Conservation (phyloP, 139 green algal genomes). For the Chloropicon primus region DNA sequence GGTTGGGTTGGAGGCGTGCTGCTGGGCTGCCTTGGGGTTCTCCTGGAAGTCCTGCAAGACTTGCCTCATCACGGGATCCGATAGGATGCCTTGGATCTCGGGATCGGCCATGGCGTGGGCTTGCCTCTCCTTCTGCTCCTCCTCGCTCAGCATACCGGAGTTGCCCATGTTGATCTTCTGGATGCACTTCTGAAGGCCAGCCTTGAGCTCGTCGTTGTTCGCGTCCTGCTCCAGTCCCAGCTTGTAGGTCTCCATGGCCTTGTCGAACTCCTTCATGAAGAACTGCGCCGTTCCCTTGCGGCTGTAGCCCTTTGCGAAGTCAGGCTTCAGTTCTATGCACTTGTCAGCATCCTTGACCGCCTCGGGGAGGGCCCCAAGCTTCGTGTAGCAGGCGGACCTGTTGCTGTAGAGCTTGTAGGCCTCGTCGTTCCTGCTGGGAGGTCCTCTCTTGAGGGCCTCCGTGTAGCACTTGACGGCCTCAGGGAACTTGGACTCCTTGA, state of each 20-base stretch:
- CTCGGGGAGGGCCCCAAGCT: slow-evolving; percentile 86
- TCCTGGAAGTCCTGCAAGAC: slow-evolving; percentile 83
- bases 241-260: slow-evolving; percentile 50
- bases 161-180: slow-evolving; percentile 40
- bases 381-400: slow-evolving; percentile 96
- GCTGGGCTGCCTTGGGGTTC: slow-evolving; percentile 60
- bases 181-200: slow-evolving; percentile 68
- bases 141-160: slow-evolving; percentile 51
- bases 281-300: slow-evolving; percentile 88
- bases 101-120: slow-evolving; percentile 77
- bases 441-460: slow-evolving; percentile 80
- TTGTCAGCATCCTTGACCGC: slow-evolving; percentile 79
- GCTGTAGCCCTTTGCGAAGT: slow-evolving; percentile 68
- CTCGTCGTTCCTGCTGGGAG: slow-evolving; percentile 65
- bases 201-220: slow-evolving; percentile 81
- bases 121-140: slow-evolving; percentile 81
- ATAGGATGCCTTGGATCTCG: slow-evolving; percentile 86
- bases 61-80: slow-evolving; percentile 85
- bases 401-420: slow-evolving; percentile 96
- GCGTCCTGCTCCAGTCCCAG: slow-evolving; percentile 71
- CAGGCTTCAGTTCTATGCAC: slow-evolving; percentile 85
- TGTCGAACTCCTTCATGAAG: slow-evolving; percentile 93
- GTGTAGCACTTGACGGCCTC: slow-evolving; percentile 87
- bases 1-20: slow-evolving; percentile 71
- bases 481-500: slow-evolving; percentile 77